Percentiles rank a stretch among this genome's conserved stretches.
phyloP scores from a whole-genome alignment of 1,139 yeast genomes.

The Protomyces gravidus region DNA sequence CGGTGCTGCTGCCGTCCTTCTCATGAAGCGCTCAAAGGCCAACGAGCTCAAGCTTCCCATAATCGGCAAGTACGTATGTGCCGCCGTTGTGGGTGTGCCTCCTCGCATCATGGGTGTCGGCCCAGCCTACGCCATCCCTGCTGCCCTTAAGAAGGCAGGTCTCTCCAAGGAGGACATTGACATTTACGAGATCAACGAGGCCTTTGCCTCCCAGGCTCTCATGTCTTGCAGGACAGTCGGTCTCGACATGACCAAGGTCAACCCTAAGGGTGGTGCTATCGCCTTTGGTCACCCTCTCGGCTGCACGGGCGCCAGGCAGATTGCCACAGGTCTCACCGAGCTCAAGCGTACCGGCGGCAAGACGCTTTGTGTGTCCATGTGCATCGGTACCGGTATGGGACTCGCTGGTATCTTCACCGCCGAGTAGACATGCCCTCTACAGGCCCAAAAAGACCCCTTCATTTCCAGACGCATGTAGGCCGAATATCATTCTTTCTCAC shows the following conservation, averaged over 20 bases:
- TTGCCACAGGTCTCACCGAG: slow-evolving; percentile 80
- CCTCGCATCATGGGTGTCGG: slow-evolving; percentile 98
- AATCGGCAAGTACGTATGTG: slow-evolving; percentile 70
- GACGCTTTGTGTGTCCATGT: slow-evolving; percentile 90
- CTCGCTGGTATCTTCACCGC: slow-evolving; percentile 1
- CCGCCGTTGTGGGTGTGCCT: slow-evolving; percentile 82
- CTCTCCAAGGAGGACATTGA: slow-evolving; percentile 62
- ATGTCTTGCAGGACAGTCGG: slow-evolving; percentile 65
- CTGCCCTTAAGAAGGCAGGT: slow-evolving; percentile 62
- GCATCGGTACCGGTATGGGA: slow-evolving; percentile 98
- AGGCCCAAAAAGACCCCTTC: no score
- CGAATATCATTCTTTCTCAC: no score
- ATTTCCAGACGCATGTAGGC: no score
- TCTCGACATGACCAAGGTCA: slow-evolving; percentile 68
- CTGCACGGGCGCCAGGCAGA: slow-evolving; percentile 91
- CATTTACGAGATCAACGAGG: slow-evolving; percentile 87
- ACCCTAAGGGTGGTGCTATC: slow-evolving; percentile 93
- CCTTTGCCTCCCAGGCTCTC: slow-evolving; percentile 94
- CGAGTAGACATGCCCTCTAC: no score
- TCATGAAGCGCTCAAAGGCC: slow-evolving; percentile 86
- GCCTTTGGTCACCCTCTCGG: slow-evolving; percentile 96
- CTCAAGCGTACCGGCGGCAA: slow-evolving; percentile 62
- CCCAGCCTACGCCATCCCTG: slow-evolving; percentile 90
- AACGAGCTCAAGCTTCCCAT: slow-evolving; percentile 62
- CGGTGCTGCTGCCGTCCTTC: slow-evolving; percentile 87